Evolutionary conservation across 305 asterid genomes (phyloP).

Genomic region (Fraxinus dipetala): DNA sequence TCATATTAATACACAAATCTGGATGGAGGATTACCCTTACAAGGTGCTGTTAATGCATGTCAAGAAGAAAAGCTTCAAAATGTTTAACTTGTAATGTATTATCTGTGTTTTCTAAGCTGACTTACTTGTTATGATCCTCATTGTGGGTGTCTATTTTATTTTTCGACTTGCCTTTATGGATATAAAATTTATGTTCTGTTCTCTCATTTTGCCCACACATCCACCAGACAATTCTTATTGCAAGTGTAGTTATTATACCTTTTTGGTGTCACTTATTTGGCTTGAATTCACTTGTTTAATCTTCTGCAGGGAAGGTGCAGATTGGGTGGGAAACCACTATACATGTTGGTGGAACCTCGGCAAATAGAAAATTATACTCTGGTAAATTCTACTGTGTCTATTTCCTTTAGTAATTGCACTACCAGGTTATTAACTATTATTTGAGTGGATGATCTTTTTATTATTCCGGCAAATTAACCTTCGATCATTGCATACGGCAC

Average conservation of each 20-base stretch:
- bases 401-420: not conserved
- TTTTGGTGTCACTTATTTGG: not conserved
- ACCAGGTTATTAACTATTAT: not conserved
- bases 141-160: not conserved
- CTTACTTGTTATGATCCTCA: not conserved
- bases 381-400: constrained; percentile 15
- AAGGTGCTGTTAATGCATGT: not conserved
- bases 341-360: constrained; percentile 68
- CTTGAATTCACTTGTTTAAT: constrained; percentile 8
- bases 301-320: constrained; percentile 40
- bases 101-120: not conserved
- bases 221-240: not conserved
- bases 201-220: not conserved
- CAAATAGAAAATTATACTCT: constrained; percentile 28
- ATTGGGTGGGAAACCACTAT: constrained; percentile 58
- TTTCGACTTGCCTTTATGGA: not conserved
- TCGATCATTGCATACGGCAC: not conserved
- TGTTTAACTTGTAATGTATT: not conserved
- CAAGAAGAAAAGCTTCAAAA: not conserved
- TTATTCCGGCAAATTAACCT: not conserved
- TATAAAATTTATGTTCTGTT: not conserved
- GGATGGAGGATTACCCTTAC: not conserved
- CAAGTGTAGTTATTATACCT: not conserved
- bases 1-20: not conserved
- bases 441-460: not conserved